Evolutionary conservation across 352 stramenopile species (phyloP).

Genomic region (Phytophthora pisi): DNA sequence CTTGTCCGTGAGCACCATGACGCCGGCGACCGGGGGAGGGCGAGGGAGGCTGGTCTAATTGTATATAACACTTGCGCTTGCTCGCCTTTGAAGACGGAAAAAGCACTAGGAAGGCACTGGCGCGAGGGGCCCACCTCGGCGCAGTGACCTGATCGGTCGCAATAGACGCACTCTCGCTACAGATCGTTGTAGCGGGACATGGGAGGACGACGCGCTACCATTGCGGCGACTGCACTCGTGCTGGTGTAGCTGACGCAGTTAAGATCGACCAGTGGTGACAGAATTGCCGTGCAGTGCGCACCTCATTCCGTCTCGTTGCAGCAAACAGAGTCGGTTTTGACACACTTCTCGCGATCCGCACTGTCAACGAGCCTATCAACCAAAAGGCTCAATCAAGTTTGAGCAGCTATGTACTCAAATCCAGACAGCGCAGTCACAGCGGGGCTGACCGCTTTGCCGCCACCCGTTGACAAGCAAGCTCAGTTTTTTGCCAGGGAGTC

Average conservation of each 20-base stretch:
- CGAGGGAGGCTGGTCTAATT: slow-evolving; percentile 26
- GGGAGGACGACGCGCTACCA: neutral
- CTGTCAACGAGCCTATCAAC: neutral
- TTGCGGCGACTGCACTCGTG: no score
- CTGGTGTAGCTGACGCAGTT: no score
- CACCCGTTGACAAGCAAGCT: neutral
- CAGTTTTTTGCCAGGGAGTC: neutral
- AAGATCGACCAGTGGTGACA: no score
- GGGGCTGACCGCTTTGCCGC: neutral
- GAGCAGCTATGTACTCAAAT: neutral
- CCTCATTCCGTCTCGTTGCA: neutral
- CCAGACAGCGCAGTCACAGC: neutral
- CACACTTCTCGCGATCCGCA: neutral
- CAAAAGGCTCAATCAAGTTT: neutral
- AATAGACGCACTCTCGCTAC: neutral
- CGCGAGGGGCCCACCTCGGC: neutral
- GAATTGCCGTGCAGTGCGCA: neutral
- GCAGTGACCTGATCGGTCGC: neutral
- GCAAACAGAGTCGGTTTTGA: neutral
- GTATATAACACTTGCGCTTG: slow-evolving; percentile 9
- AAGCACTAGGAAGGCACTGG: slow-evolving; percentile 14
- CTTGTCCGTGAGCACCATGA: slow-evolving; percentile 97
- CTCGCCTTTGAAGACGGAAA: slow-evolving; percentile 18
- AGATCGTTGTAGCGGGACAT: neutral
- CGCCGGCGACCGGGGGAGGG: neutral